These are phyloP conservation scores for Trichoderma guizhouense DNA, from an alignment of 2,329 filamentous ascomycete species.

Conservation along the genomic window DNA sequence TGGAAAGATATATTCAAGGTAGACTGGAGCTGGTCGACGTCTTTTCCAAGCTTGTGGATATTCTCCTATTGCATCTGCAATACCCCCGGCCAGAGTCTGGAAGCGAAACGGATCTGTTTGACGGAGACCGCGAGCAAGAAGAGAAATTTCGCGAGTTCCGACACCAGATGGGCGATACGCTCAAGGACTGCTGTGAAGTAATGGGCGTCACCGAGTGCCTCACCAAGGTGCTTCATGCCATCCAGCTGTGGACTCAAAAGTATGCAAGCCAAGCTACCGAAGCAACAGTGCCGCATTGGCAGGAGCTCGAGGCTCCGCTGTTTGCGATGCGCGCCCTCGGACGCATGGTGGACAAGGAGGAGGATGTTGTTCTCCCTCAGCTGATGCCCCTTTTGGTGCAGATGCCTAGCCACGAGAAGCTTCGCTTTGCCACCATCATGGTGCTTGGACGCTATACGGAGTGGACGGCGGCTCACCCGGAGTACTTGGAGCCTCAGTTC, in stretches of 20 bases:
- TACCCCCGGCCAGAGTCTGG: slow-evolving; percentile 75
- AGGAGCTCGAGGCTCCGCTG: slow-evolving; percentile 88
- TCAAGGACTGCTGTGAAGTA: slow-evolving; percentile 96
- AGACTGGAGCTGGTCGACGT: slow-evolving; percentile 74
- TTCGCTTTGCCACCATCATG: slow-evolving; percentile 99
- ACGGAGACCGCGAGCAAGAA: slow-evolving; percentile 91
- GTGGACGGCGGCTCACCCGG: slow-evolving; percentile 92
- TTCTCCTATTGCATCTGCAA: slow-evolving; percentile 86
- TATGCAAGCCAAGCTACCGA: slow-evolving; percentile 73
- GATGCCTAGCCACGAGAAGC: slow-evolving; percentile 92
- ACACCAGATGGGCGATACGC: slow-evolving; percentile 94
- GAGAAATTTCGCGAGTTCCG: slow-evolving; percentile 97
- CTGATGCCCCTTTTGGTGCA: slow-evolving; percentile 92
- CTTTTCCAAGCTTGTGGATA: slow-evolving; percentile 85
- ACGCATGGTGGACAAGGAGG: slow-evolving; percentile 88
- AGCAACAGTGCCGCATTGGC: slow-evolving; percentile 85
- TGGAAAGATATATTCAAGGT: slow-evolving; percentile 85
- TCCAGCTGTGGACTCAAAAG: slow-evolving; percentile 82
- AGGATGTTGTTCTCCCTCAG: slow-evolving; percentile 81
- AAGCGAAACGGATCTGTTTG: slow-evolving; percentile 81
- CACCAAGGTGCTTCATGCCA: slow-evolving; percentile 79
- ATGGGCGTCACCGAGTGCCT: slow-evolving; percentile 91
- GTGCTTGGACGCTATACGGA: slow-evolving; percentile 94
- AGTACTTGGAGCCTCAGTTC: slow-evolving; percentile 88
- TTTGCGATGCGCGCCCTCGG: slow-evolving; percentile 96